Evolutionary conservation across 768 basidiomycete genomes (phyloP).

Genomic region (Boletus rubescentipes): DNA sequence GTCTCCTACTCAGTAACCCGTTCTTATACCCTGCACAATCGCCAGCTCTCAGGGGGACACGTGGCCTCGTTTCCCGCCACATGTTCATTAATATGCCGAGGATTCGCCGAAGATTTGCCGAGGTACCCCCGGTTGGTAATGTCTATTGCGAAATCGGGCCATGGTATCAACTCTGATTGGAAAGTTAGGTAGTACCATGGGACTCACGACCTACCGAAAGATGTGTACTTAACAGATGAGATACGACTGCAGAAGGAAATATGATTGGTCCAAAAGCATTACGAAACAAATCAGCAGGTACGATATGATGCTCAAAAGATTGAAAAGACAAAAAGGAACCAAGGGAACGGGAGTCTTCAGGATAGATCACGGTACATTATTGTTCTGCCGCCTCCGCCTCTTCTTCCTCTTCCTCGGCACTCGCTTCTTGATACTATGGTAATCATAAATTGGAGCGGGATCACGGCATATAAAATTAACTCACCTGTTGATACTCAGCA

Average conservation of each 20-base stretch:
- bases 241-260: background rate
- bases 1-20: background rate
- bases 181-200: background rate
- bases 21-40: slow-evolving; percentile 13
- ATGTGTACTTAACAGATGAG: background rate
- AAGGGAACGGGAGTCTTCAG: background rate
- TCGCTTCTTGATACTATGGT: slow-evolving; percentile 61
- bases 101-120: slow-evolving; percentile 5
- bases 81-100: slow-evolving; percentile 3
- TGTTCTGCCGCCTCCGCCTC: slow-evolving; percentile 31
- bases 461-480: slow-evolving; percentile 3
- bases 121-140: background rate
- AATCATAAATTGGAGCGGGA: background rate
- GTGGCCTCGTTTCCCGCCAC: too few relatives aligned
- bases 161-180: background rate
- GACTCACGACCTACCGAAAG: background rate
- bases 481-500: slow-evolving; percentile 86
- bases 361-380: slow-evolving; percentile 18
- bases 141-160: background rate
- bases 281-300: slow-evolving; percentile 20
- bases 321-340: background rate
- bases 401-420: slow-evolving; percentile 42
- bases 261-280: slow-evolving; percentile 18
- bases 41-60: background rate
- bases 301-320: slow-evolving; percentile 8